These are phyloP conservation scores for Nepenthes alata DNA, from an alignment of 179 eudicot species.

Conservation along the genomic window DNA sequence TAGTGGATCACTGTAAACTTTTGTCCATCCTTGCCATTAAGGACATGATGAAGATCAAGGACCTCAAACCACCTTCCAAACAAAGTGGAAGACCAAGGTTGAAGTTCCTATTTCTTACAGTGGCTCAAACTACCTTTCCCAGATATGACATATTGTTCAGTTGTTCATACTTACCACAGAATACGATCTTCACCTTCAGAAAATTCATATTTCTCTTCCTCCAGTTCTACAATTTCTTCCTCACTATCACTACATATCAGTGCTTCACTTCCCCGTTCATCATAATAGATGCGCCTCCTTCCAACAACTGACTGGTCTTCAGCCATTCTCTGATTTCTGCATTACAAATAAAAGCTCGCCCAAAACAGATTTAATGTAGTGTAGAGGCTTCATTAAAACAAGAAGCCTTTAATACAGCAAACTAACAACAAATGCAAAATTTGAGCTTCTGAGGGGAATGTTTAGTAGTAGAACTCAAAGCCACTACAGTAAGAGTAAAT, in stretches of 20 bases:
- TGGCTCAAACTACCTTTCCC: background rate
- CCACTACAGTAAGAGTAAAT: background rate
- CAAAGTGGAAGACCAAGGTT: background rate
- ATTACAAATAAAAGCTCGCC: conserved; percentile 2
- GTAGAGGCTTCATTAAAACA: background rate
- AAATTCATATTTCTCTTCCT: conserved; percentile 56
- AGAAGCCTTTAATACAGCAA: background rate
- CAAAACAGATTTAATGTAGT: background rate
- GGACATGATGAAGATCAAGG: background rate
- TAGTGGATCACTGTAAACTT: background rate
- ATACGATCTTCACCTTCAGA: conserved; percentile 72
- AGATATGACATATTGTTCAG: background rate
- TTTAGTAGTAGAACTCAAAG: background rate
- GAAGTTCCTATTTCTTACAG: background rate
- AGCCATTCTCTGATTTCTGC: conserved; percentile 95
- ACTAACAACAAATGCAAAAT: background rate
- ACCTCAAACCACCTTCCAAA: background rate
- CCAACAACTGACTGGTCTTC: conserved; percentile 86
- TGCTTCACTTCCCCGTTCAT: conserved; percentile 65
- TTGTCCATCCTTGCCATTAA: background rate
- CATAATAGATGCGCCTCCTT: conserved; percentile 83
- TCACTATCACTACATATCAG: conserved; percentile 84
- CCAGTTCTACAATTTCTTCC: conserved; percentile 52
- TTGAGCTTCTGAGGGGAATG: too few species aligned
- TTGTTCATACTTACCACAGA: conserved; percentile 38